These are phyloP conservation scores for Coelastrella sp. DNA, from an alignment of 139 green algal species.

Conservation along the genomic window DNA sequence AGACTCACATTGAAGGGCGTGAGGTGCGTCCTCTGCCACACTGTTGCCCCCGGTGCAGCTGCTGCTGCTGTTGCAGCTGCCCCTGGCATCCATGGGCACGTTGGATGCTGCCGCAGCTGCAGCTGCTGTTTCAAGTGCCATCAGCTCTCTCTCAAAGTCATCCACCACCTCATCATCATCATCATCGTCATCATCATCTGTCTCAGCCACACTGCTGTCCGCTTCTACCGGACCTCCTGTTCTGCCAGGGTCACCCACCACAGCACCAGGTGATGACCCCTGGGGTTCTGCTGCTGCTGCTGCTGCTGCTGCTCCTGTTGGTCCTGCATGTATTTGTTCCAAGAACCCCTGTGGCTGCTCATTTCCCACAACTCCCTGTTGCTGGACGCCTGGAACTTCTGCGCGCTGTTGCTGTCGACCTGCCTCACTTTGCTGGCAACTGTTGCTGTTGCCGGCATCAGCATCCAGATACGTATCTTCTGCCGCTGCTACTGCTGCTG, in stretches of 20 bases:
- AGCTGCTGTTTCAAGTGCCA: background rate
- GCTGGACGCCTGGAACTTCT: background rate
- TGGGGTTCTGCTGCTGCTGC: background rate
- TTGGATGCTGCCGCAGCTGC: background rate
- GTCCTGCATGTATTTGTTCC: no score
- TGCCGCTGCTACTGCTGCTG: background rate
- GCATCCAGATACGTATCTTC: background rate
- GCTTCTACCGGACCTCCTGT: no score
- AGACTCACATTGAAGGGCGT: background rate
- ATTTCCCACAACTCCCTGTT: background rate
- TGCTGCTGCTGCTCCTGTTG: background rate
- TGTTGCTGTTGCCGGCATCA: background rate
- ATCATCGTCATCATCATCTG: background rate
- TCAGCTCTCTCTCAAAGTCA: background rate
- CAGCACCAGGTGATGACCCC: background rate
- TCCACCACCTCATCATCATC: background rate
- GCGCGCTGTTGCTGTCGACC: background rate
- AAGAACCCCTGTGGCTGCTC: background rate
- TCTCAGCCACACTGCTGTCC: background rate
- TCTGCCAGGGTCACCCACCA: background rate
- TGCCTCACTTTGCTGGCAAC: background rate
- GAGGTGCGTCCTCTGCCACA: background rate
- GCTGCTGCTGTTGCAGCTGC: slow-evolving; percentile 1
- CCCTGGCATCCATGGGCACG: background rate
- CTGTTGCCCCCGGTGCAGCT: background rate